A percentile compares a stretch with the other conserved stretches of the same genome.
Evolutionary conservation across 139 green algal species (phyloP).

Genomic region (Asterochloris sp.): DNA sequence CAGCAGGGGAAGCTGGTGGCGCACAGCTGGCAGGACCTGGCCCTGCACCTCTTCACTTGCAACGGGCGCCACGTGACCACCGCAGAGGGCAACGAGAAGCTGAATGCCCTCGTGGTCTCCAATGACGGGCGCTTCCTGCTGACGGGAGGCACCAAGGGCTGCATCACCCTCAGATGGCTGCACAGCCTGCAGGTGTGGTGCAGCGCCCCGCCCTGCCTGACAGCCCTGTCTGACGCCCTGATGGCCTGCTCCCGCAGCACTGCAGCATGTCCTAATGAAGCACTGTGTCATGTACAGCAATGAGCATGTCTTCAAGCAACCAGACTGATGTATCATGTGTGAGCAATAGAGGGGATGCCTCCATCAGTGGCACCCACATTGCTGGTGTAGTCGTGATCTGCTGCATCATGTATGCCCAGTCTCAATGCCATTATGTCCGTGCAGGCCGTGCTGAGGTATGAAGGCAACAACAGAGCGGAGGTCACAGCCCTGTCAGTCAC

Average conservation of each 20-base stretch:
- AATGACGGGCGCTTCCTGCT: constrained; percentile 42
- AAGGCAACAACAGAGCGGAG: constrained; percentile 17
- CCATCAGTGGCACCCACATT: background rate
- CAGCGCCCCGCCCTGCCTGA: background rate
- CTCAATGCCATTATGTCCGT: background rate
- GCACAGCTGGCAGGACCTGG: constrained; percentile 36
- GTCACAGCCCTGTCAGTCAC: constrained; percentile 34
- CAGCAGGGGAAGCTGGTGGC: constrained; percentile 31
- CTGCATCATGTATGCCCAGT: background rate
- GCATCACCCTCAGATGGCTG: constrained; percentile 37
- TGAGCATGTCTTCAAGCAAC: too few species aligned
- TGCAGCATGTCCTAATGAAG: background rate
- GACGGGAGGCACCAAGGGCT: constrained; percentile 36
- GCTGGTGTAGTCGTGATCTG: too few species aligned
- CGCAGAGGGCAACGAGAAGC: constrained; percentile 32
- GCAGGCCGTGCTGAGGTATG: constrained; percentile 34
- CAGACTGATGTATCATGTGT: background rate
- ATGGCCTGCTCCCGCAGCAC: background rate
- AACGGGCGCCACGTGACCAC: constrained; percentile 36
- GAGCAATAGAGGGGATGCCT: background rate
- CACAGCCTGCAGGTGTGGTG: constrained; percentile 35
- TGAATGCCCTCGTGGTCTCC: constrained; percentile 29
- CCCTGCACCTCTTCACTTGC: constrained; percentile 42
- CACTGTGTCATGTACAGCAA: background rate
- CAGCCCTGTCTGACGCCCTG: background rate